These are phyloP conservation scores for Aphanomyces stellatus DNA, from an alignment of 352 stramenopile species.

Conservation along the genomic window DNA sequence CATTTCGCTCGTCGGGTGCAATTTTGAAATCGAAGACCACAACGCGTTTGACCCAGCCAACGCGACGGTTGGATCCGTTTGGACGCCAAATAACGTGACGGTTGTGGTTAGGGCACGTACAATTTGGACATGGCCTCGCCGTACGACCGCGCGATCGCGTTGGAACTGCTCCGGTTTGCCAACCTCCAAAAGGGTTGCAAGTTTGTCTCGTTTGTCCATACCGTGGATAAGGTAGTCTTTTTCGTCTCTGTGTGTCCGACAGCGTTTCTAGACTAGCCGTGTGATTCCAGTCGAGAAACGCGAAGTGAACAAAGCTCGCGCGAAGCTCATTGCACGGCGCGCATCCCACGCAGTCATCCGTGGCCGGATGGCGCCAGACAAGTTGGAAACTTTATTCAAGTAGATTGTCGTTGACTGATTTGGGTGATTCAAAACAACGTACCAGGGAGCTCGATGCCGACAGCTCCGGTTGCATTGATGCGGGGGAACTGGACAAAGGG, in stretches of 20 bases:
- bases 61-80: constrained; percentile 25
- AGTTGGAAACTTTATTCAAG: constrained; percentile 49
- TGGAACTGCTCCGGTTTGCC: constrained; percentile 56
- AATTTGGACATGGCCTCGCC: constrained; percentile 63
- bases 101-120: constrained; percentile 62
- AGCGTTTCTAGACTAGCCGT: constrained; percentile 31
- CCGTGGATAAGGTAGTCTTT: not conserved
- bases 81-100: constrained; percentile 42
- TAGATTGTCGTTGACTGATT: constrained; percentile 46
- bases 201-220: constrained; percentile 59
- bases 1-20: constrained; percentile 56
- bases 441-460: constrained; percentile 53
- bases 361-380: constrained; percentile 25
- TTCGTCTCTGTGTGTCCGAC: not conserved
- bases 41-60: constrained; percentile 56
- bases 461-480: constrained; percentile 52
- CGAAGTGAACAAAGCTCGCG: constrained; percentile 35
- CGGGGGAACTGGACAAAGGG: constrained; percentile 38
- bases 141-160: constrained; percentile 57
- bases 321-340: constrained; percentile 39
- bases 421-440: too few species aligned
- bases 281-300: constrained; percentile 53
- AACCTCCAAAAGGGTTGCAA: constrained; percentile 73
- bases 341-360: constrained; percentile 48
- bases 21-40: constrained; percentile 56